phyloP scores from a whole-genome alignment of 768 basidiomycete genomes.

The Rhodotorula babjevae region DNA sequence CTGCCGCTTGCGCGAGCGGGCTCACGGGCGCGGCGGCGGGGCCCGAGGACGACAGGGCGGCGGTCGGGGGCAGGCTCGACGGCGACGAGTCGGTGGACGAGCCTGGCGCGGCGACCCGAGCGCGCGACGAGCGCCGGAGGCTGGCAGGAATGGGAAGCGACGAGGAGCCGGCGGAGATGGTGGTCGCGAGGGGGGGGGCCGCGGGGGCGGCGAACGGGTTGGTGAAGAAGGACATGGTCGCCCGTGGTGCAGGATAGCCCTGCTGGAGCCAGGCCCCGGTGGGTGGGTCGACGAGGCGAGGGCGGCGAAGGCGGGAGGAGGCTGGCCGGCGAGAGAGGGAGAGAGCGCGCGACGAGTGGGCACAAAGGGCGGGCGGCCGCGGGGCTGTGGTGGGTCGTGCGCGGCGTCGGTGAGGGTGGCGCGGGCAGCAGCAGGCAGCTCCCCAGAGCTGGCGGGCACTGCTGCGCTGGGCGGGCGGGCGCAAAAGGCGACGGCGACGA shows the following conservation, averaged over 20 bases:
- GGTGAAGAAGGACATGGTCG: conserved; percentile 19
- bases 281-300: neutral
- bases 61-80: neutral
- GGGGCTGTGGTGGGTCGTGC: too few species aligned
- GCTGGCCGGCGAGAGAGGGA: too few species aligned
- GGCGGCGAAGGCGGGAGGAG: neutral
- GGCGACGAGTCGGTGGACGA: neutral
- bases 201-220: conserved; percentile 21
- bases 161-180: conserved; percentile 3
- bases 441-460: too few species aligned
- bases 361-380: too few species aligned
- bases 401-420: too few species aligned
- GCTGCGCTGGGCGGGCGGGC: too few species aligned
- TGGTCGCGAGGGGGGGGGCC: neutral
- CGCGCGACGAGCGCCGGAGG: conserved; percentile 19
- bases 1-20: too few species aligned
- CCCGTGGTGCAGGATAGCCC: neutral
- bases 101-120: neutral
- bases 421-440: too few species aligned
- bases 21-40: neutral
- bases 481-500: too few species aligned
- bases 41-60: too few species aligned
- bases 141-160: neutral
- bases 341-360: too few species aligned
- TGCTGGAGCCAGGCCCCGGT: too few species aligned